Evolutionary conservation across 2,329 filamentous ascomycete genomes (phyloP).

Genomic region (Colletotrichum sp.): DNA sequence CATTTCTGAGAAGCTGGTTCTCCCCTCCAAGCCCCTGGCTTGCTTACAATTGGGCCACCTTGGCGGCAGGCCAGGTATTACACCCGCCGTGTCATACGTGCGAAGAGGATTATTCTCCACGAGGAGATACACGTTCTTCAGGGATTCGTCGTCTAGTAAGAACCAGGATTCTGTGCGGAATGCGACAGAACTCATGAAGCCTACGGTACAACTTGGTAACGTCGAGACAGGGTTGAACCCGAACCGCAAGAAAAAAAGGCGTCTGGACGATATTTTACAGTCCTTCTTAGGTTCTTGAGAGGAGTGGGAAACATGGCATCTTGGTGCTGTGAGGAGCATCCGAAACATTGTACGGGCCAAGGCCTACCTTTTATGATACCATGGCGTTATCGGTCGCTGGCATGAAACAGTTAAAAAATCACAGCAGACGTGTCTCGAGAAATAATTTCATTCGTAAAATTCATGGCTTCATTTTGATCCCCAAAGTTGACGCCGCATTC

Average conservation of each 20-base stretch:
- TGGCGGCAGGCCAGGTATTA: conserved; percentile 34
- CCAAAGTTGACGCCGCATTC: conserved; percentile 7
- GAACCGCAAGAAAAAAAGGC: conserved; percentile 35
- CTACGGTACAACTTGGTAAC: conserved; percentile 5
- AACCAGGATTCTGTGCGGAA: conserved; percentile 19
- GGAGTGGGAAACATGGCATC: background rate
- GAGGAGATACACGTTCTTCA: conserved; percentile 34
- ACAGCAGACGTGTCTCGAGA: background rate
- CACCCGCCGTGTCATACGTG: conserved; percentile 38
- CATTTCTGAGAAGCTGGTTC: conserved; percentile 38
- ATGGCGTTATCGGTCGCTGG: background rate
- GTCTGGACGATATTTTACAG: conserved; percentile 37
- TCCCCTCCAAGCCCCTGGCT: conserved; percentile 43
- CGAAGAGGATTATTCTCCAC: conserved; percentile 38
- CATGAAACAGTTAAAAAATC: background rate
- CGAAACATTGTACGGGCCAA: background rate
- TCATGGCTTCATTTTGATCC: conserved; percentile 17
- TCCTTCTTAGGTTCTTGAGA: conserved; percentile 20
- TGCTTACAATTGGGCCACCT: conserved; percentile 42
- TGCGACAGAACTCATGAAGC: conserved; percentile 12
- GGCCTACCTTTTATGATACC: background rate
- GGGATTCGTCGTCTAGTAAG: conserved; percentile 16
- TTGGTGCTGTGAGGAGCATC: background rate
- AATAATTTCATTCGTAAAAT: background rate
- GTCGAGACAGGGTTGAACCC: conserved; percentile 23